phyloP scores from a whole-genome alignment of 2,329 filamentous ascomycete genomes.

The Penicillium decumbens region DNA sequence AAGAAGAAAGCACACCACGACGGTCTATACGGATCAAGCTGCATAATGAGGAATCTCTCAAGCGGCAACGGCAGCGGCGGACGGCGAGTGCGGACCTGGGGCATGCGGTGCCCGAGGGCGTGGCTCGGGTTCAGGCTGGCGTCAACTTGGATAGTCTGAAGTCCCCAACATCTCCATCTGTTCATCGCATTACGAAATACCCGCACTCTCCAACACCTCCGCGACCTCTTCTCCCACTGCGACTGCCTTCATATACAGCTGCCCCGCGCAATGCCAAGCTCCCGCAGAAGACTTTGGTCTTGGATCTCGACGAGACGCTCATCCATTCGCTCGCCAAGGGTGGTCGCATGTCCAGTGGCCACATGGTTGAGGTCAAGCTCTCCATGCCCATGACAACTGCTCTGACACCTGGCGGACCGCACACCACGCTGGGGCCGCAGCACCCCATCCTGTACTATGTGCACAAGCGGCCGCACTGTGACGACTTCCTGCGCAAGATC shows the following conservation, averaged over 20 bases:
- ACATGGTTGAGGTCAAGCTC: conserved; percentile 97
- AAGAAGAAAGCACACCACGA: conserved; percentile 67
- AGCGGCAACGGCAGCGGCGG: conserved; percentile 55
- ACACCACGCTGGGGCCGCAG: conserved; percentile 68
- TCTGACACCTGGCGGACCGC: conserved; percentile 50
- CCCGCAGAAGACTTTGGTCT: conserved; percentile 85
- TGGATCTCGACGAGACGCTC: conserved; percentile 93
- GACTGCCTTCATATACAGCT: conserved; percentile 79
- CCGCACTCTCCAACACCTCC: conserved; percentile 85
- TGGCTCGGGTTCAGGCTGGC: conserved; percentile 36
- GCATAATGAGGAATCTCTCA: conserved; percentile 69
- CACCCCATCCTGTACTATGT: conserved; percentile 98
- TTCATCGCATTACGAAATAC: conserved; percentile 72
- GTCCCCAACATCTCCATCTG: conserved; percentile 79
- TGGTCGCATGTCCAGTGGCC: conserved; percentile 88
- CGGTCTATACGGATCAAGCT: conserved; percentile 89
- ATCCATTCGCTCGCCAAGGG: conserved; percentile 98
- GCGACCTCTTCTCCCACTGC: conserved; percentile 78
- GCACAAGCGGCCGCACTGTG: conserved; percentile 93
- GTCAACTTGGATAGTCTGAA: conserved; percentile 77
- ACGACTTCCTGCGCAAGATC: conserved; percentile 90
- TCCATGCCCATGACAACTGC: conserved; percentile 39
- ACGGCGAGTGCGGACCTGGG: conserved; percentile 31
- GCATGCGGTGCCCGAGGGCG: conserved; percentile 23
- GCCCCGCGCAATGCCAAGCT: conserved; percentile 42